Evolutionary conservation across 116 monocot species (phyloP).

Genomic region (Phalaenopsis hybrid): DNA sequence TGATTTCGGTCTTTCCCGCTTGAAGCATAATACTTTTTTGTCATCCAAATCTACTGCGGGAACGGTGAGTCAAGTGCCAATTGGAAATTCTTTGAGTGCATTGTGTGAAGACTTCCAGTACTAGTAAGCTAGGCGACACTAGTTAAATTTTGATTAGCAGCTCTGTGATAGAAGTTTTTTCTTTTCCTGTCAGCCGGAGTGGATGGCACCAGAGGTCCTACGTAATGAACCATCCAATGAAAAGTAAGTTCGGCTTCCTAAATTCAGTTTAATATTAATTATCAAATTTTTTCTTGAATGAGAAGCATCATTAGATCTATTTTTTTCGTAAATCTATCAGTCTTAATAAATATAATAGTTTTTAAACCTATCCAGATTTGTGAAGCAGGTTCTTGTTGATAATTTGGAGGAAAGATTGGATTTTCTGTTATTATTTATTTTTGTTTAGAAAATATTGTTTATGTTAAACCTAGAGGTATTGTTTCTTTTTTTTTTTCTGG

Average conservation of each 20-base stretch:
- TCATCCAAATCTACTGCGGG: constrained; percentile 98
- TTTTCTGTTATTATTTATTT: no score
- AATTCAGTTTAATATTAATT: neutral
- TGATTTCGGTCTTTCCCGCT: constrained; percentile 98
- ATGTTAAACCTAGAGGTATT: no score
- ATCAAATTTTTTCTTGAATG: neutral
- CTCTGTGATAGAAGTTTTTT: constrained; percentile 4
- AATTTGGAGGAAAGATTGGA: no score
- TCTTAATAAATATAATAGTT: no score
- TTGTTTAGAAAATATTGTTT: no score
- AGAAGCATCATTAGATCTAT: neutral
- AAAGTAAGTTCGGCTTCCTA: constrained; percentile 52
- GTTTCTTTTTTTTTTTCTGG: no score
- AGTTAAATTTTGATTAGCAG: neutral
- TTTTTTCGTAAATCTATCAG: no score
- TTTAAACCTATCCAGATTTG: no score
- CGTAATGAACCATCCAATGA: constrained; percentile 97
- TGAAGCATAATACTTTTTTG: constrained; percentile 92
- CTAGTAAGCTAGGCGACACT: neutral
- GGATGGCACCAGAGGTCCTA: constrained; percentile 99
- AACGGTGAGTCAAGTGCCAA: constrained; percentile 48
- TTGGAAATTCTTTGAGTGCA: neutral
- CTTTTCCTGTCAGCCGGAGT: constrained; percentile 68
- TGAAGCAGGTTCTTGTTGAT: no score
- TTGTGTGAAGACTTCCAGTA: neutral